These are phyloP conservation scores for Paracamarosporium sp. DNA, from an alignment of 2,329 filamentous ascomycete genomes.

Conservation along the genomic window DNA sequence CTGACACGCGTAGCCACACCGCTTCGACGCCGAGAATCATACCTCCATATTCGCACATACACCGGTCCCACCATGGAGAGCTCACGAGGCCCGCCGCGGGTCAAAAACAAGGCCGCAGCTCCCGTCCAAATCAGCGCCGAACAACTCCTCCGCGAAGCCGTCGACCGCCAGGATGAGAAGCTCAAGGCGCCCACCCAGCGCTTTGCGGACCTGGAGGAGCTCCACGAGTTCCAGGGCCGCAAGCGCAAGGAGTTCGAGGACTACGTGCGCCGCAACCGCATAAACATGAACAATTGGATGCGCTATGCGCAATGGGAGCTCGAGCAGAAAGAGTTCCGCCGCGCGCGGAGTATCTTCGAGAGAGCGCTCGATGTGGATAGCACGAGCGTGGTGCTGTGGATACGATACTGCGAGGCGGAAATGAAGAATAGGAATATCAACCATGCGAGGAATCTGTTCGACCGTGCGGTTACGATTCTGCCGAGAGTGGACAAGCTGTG, in stretches of 20 bases:
- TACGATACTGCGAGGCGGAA: conserved; percentile 93
- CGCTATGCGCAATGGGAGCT: conserved; percentile 97
- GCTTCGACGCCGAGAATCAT: not conserved
- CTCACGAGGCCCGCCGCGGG: conserved; percentile 84
- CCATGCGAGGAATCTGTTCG: conserved; percentile 91
- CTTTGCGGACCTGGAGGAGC: conserved; percentile 95
- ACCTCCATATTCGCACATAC: not conserved
- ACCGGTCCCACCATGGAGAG: conserved; percentile 74
- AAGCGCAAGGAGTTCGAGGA: conserved; percentile 98
- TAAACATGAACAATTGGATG: conserved; percentile 99
- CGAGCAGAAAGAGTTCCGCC: conserved; percentile 95
- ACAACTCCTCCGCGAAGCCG: conserved; percentile 94
- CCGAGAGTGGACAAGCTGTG: conserved; percentile 94
- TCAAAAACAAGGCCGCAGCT: conserved; percentile 98
- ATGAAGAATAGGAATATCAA: conserved; percentile 84
- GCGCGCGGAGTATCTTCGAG: conserved; percentile 92
- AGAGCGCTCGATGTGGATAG: conserved; percentile 90
- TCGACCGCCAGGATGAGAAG: conserved; percentile 89
- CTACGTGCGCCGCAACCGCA: conserved; percentile 91
- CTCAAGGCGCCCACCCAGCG: conserved; percentile 91
- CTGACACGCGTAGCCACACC: not conserved
- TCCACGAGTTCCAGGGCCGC: conserved; percentile 95
- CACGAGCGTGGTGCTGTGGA: conserved; percentile 86
- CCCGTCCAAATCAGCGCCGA: conserved; percentile 87
- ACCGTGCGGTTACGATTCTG: conserved; percentile 90